A percentile compares a stretch with the other conserved stretches of the same genome.
These are phyloP conservation scores for Phytophthora chlamydospora DNA, from an alignment of 352 stramenopile genomes.

Conservation along the genomic window DNA sequence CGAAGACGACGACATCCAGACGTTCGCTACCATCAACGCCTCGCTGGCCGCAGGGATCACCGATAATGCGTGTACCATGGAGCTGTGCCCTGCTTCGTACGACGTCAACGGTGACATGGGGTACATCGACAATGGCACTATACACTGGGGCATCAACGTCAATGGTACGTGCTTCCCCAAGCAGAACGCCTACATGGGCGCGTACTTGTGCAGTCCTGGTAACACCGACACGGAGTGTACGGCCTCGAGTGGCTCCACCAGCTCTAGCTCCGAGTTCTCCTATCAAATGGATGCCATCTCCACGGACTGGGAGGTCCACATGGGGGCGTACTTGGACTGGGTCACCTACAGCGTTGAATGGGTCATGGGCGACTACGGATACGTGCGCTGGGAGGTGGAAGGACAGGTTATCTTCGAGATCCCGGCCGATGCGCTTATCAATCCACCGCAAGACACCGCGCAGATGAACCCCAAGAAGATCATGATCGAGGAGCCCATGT, in stretches of 20 bases:
- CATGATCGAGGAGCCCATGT: constrained; percentile 95
- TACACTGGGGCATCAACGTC: constrained; percentile 58
- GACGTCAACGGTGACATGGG: constrained; percentile 59
- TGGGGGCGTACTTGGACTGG: constrained; percentile 82
- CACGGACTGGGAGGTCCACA: constrained; percentile 84
- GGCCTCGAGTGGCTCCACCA: constrained; percentile 21
- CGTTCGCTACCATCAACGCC: constrained; percentile 39
- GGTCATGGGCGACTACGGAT: constrained; percentile 57
- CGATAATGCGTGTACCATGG: constrained; percentile 45
- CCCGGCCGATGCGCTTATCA: constrained; percentile 53
- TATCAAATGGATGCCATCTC: constrained; percentile 94
- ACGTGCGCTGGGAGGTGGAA: constrained; percentile 78
- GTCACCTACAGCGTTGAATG: constrained; percentile 70
- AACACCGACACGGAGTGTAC: constrained; percentile 45
- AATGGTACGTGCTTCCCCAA: constrained; percentile 63
- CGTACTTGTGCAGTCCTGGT: constrained; percentile 54
- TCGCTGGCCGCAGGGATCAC: constrained; percentile 42
- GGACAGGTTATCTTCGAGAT: constrained; percentile 90
- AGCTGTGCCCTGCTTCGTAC: constrained; percentile 47
- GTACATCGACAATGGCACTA: constrained; percentile 39
- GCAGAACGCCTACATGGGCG: constrained; percentile 63
- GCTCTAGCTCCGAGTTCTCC: constrained; percentile 35
- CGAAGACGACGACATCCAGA: constrained; percentile 32
- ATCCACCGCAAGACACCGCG: constrained; percentile 47
- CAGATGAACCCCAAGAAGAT: constrained; percentile 82